Evolutionary conservation across 257 asterid species (phyloP).

Genomic region (Solanum clarkiae): DNA sequence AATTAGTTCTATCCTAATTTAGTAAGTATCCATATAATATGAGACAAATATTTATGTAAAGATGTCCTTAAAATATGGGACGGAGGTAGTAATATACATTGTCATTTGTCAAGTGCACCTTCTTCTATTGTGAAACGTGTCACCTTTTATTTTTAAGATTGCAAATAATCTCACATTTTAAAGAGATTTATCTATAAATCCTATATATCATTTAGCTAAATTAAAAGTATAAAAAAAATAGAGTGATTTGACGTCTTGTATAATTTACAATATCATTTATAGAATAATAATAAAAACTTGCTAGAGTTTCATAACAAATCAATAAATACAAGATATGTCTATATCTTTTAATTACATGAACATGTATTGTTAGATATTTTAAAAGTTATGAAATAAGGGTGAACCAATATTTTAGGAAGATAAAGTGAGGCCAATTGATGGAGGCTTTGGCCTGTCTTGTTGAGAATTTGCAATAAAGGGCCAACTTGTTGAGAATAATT

Average conservation of each 20-base stretch:
- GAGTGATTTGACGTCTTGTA: neutral
- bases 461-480: neutral
- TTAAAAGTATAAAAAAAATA: too few species aligned
- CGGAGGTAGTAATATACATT: neutral
- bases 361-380: neutral
- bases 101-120: neutral
- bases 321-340: neutral
- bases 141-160: neutral
- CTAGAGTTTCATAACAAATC: neutral
- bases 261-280: neutral
- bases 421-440: neutral
- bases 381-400: neutral
- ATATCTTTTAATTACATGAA: neutral
- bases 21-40: too few species aligned
- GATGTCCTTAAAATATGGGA: too few species aligned
- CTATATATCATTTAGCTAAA: neutral
- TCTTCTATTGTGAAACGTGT: neutral
- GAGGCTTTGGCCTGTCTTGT: neutral
- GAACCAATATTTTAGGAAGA: neutral
- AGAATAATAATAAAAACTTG: neutral
- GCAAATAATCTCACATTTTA: neutral
- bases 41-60: too few species aligned
- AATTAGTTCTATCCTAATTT: too few species aligned
- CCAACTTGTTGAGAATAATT: neutral
- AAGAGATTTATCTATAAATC: too few species aligned